Conservation (phyloP, 495 filamentous ascomycete genomes). For the Penicillium crystallinum region DNA sequence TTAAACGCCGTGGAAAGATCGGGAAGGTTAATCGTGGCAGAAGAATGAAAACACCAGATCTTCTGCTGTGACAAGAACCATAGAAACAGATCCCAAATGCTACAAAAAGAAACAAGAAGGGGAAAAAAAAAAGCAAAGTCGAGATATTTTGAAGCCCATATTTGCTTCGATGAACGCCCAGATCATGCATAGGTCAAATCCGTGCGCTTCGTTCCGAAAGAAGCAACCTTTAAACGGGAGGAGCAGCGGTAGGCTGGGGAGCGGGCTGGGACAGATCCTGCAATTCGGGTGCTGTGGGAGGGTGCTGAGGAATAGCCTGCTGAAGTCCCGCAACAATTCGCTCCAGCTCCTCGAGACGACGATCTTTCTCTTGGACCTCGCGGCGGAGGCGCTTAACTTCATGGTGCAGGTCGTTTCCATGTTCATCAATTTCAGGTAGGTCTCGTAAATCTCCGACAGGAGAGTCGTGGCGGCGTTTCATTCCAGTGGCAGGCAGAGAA, state of each 20-base stretch:
- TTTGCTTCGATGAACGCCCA: constrained; percentile 16
- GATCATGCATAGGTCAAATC: constrained; percentile 12
- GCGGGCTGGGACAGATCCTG: constrained; percentile 13
- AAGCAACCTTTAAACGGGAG: constrained; percentile 10
- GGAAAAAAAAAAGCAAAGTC: not conserved
- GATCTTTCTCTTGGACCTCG: constrained; percentile 52
- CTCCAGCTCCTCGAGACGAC: constrained; percentile 41
- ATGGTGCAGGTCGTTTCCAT: constrained; percentile 46
- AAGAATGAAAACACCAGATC: not conserved
- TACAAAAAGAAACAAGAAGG: constrained; percentile 3
- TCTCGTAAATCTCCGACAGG: constrained; percentile 29
- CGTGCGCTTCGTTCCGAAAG: not conserved
- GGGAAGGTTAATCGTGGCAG: not conserved
- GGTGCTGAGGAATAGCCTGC: constrained; percentile 36
- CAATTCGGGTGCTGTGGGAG: constrained; percentile 13
- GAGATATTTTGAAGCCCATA: constrained; percentile 1
- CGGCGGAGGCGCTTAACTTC: constrained; percentile 53
- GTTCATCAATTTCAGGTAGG: constrained; percentile 33
- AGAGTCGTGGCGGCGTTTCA: constrained; percentile 45
- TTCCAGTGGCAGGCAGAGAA: constrained; percentile 21
- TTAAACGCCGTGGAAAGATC: constrained; percentile 20
- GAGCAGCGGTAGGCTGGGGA: constrained; percentile 14
- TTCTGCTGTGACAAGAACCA: not conserved
- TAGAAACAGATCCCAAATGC: constrained; percentile 14
- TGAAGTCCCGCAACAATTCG: constrained; percentile 41